Base-by-base conservation (phyloP, 106 monocot species). In the Ottelia alismoides region DNA sequence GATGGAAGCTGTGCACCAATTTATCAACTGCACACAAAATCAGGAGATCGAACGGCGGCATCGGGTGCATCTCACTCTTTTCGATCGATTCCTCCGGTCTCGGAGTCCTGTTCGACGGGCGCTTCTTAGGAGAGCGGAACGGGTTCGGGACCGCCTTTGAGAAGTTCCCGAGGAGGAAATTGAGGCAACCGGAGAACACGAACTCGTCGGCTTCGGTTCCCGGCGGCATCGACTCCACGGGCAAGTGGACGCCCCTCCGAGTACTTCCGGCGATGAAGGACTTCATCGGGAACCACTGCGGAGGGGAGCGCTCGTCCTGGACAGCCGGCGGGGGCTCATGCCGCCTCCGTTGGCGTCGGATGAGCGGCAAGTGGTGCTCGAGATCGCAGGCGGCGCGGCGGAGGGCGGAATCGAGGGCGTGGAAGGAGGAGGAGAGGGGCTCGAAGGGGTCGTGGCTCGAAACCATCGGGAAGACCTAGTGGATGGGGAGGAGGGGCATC, bases 361-460 rank as follows among this genome's bases (percentile, higher is more conserved):
- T 18, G 52, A 52, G 26, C 18, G 20, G 20, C 4, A 4, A 20
- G 48, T 14, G 48, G 48, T 18, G 48, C 9, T 53, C 4, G 52
- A 27, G 2, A 25, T 72, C 65, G 58, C 51, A 65, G 27, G 52
- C 59, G 25, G 72, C 65, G 10, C 45, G 52, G 19, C 65, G 44
- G 65, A 72, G 10, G 12, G 21, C 60, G 29, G 53, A 72, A 25
- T 72, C 72, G 25, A 60, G 31, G 17, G 64, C 49, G 10, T 47
- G 56, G 45, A 71, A 27, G 28, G 64, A 64, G 45, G 57, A 51
- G 44, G 56, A 46, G 52, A 72, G 26, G 9, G 72, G 65, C 30
- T 72, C 57, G 22, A 64, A 24, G 22, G 57, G 64, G 24, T 72
- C 52, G 46, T 52, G 58, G 30, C 46, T 51, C 35, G 72, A 28